These are phyloP conservation scores for Lactarius tabidus DNA, from an alignment of 768 basidiomycete species.

Conservation along the genomic window DNA sequence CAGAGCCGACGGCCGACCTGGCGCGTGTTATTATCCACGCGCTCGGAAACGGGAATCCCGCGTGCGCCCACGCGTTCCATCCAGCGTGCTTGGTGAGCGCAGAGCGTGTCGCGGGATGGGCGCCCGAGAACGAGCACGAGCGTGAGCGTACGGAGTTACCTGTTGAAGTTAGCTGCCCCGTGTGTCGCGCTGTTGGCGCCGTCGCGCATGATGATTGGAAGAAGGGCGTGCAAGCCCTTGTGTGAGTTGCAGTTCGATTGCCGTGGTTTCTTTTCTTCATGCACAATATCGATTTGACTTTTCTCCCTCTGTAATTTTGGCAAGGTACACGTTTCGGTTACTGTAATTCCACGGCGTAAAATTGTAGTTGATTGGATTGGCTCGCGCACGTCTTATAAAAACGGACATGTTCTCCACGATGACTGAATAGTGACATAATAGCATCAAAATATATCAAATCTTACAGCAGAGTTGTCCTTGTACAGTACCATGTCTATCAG, in stretches of 20 bases:
- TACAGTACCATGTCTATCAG: conserved; percentile 35
- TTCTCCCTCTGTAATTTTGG: not conserved
- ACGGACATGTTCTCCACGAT: not conserved
- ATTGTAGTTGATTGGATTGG: not conserved
- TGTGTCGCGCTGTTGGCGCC: conserved; percentile 61
- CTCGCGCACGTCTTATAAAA: not conserved
- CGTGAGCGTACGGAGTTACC: conserved; percentile 28
- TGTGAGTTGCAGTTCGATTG: not conserved
- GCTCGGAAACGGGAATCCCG: conserved; percentile 27
- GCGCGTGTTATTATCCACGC: conserved; percentile 40
- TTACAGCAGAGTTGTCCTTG: conserved; percentile 36
- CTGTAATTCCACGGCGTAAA: conserved; percentile 1
- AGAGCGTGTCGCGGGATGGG: conserved; percentile 62
- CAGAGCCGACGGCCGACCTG: conserved; percentile 36
- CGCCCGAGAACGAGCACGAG: conserved; percentile 39
- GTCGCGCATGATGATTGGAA: conserved; percentile 62
- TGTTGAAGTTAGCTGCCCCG: conserved; percentile 71
- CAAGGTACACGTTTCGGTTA: not conserved
- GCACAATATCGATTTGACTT: not conserved
- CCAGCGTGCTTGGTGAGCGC: conserved; percentile 65
- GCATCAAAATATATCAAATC: not conserved
- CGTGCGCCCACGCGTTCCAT: conserved; percentile 70
- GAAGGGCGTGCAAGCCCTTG: conserved; percentile 37
- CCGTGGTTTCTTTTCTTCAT: not conserved
- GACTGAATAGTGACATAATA: conserved; percentile 13